A percentile compares a stretch with the other conserved stretches of the same genome.
These are phyloP conservation scores for Pseudisothecium myosuroides DNA, from an alignment of 225 moss, liverwort and hornwort species.

Conservation along the genomic window DNA sequence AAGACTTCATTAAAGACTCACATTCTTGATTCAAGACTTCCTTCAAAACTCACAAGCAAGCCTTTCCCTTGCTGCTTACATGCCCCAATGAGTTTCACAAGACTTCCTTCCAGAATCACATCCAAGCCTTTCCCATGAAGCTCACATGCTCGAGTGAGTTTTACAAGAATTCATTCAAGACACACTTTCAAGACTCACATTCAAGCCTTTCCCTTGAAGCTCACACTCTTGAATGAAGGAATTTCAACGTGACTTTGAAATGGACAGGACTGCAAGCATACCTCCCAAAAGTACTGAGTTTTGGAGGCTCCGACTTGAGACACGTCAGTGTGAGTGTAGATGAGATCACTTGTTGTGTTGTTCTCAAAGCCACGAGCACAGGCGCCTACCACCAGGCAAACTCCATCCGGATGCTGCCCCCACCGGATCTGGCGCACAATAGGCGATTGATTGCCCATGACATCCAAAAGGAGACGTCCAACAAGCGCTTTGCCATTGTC, in stretches of 20 bases:
- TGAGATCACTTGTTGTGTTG: conserved; percentile 63
- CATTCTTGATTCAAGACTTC: background rate
- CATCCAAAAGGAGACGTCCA: conserved; percentile 72
- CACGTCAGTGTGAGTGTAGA: conserved; percentile 61
- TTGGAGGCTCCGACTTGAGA: conserved; percentile 56
- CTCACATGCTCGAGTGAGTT: background rate
- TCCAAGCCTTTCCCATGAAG: background rate
- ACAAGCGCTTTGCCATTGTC: conserved; percentile 53
- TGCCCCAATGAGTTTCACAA: background rate
- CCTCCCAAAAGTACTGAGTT: conserved; percentile 96
- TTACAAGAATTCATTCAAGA: background rate
- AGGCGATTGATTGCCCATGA: conserved; percentile 93
- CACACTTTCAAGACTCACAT: background rate
- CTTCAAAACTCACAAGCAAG: background rate
- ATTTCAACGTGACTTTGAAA: background rate
- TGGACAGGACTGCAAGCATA: background rate
- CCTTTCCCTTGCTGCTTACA: background rate
- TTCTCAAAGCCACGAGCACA: conserved; percentile 91
- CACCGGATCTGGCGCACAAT: conserved; percentile 90
- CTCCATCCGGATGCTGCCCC: conserved; percentile 89
- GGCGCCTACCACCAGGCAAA: conserved; percentile 88
- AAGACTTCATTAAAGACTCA: background rate
- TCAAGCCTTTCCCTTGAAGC: background rate
- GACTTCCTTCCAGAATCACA: background rate
- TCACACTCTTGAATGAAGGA: background rate